These are phyloP conservation scores for Phytophthora uliginosa DNA, from an alignment of 352 stramenopile species.

Conservation along the genomic window DNA sequence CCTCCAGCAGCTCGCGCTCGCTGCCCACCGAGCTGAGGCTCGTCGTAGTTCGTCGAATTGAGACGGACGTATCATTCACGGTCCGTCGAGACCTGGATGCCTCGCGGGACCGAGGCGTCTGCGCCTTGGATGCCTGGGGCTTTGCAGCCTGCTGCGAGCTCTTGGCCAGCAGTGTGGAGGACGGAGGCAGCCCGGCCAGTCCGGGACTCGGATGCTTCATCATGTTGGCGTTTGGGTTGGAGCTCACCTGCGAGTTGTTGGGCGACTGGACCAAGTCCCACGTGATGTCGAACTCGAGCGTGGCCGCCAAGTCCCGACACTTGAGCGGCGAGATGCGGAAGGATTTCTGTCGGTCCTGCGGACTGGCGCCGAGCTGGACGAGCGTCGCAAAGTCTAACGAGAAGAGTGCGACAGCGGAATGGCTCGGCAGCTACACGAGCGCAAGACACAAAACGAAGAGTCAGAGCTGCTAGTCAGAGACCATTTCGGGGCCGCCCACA, in stretches of 20 bases:
- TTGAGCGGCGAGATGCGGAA: constrained; percentile 79
- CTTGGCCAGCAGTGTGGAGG: constrained; percentile 50
- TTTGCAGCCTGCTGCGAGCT: constrained; percentile 14
- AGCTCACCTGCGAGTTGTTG: constrained; percentile 13
- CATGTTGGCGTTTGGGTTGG: constrained; percentile 26
- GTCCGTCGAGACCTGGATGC: constrained; percentile 24
- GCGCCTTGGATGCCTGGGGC: constrained; percentile 21
- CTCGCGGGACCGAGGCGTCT: constrained; percentile 31
- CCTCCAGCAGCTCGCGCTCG: constrained; percentile 56
- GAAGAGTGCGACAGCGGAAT: constrained; percentile 85
- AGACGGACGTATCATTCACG: constrained; percentile 41
- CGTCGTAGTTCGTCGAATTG: constrained; percentile 60
- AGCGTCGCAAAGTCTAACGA: constrained; percentile 78
- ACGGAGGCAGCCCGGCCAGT: constrained; percentile 45
- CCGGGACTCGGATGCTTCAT: constrained; percentile 29
- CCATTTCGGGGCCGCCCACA: constrained; percentile 1
- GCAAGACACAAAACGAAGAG: constrained; percentile 15
- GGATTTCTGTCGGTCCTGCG: constrained; percentile 50
- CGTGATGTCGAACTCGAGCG: constrained; percentile 81
- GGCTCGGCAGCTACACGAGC: constrained; percentile 66
- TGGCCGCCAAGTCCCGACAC: constrained; percentile 78
- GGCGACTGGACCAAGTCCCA: constrained; percentile 62
- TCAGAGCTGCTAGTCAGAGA: constrained; percentile 17
- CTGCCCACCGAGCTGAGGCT: constrained; percentile 73
- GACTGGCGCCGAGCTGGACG: constrained; percentile 56